phyloP scores from a whole-genome alignment of 257 asterid species.

The Solanum megistacrolobum region DNA sequence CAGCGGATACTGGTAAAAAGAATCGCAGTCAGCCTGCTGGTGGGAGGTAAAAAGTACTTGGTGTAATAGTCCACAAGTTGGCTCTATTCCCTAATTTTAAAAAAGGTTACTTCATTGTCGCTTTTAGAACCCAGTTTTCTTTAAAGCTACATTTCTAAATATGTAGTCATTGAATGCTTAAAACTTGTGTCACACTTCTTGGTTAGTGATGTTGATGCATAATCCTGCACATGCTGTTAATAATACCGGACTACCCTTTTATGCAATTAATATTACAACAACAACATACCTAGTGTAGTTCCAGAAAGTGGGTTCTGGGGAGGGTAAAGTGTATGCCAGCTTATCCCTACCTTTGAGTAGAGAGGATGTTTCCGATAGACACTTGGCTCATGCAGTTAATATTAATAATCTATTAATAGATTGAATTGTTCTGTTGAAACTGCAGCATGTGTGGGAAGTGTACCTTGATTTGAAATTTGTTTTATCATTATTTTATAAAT shows the following conservation, averaged over 20 bases:
- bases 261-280: not conserved
- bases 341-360: not conserved
- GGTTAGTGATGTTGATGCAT: not conserved
- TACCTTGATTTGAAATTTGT: not conserved
- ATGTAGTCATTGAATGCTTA: not conserved
- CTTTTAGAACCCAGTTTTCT: not conserved
- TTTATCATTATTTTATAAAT: not conserved
- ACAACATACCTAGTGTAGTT: not conserved
- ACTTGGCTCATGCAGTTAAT: not conserved
- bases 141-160: not conserved
- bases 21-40: not conserved
- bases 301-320: not conserved
- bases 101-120: not conserved
- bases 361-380: not conserved
- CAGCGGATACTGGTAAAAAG: not conserved
- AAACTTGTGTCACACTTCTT: not conserved
- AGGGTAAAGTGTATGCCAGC: not conserved
- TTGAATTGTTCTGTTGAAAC: not conserved
- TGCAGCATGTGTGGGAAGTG: not conserved
- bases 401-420: not conserved
- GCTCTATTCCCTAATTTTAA: not conserved
- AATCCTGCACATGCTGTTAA: not conserved
- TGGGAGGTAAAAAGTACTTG: not conserved
- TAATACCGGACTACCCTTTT: not conserved
- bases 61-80: not conserved